Conservation (phyloP, 78 protist species). For the Capsaspora owczarzaki region DNA sequence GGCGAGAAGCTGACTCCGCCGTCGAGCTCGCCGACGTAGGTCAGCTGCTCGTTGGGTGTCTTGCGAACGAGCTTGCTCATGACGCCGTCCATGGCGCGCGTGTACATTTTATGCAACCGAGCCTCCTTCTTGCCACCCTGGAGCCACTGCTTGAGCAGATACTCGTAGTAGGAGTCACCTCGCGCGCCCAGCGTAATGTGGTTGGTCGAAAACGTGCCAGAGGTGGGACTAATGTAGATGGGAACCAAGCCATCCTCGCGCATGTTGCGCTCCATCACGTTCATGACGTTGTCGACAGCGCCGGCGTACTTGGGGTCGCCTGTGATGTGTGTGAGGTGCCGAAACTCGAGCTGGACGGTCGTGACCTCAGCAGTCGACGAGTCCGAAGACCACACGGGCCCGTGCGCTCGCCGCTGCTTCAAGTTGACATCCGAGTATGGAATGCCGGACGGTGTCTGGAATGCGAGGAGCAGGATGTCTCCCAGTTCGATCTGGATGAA, state of each 20-base stretch:
- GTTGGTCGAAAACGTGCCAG: neutral
- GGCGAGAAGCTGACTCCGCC: neutral
- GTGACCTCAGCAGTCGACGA: constrained; percentile 55
- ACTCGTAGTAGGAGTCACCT: constrained; percentile 58
- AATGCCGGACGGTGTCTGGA: constrained; percentile 25
- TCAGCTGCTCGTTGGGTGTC: neutral
- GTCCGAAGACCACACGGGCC: neutral
- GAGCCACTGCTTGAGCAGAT: constrained; percentile 43
- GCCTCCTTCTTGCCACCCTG: constrained; percentile 7
- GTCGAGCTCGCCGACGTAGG: neutral
- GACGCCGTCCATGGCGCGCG: neutral
- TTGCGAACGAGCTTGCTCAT: neutral
- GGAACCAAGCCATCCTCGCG: neutral
- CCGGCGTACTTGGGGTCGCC: constrained; percentile 34
- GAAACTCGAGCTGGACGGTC: constrained; percentile 73
- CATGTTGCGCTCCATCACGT: neutral
- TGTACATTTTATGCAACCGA: neutral
- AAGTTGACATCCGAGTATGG: constrained; percentile 33
- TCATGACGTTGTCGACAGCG: neutral
- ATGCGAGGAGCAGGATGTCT: constrained; percentile 42
- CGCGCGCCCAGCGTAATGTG: constrained; percentile 45
- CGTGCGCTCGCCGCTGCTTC: neutral
- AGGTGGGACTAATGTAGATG: neutral
- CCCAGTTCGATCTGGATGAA: constrained; percentile 44
- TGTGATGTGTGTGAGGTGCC: constrained; percentile 39